Conservation (phyloP, 257 asterid species). For the Forsythia viridissima region DNA sequence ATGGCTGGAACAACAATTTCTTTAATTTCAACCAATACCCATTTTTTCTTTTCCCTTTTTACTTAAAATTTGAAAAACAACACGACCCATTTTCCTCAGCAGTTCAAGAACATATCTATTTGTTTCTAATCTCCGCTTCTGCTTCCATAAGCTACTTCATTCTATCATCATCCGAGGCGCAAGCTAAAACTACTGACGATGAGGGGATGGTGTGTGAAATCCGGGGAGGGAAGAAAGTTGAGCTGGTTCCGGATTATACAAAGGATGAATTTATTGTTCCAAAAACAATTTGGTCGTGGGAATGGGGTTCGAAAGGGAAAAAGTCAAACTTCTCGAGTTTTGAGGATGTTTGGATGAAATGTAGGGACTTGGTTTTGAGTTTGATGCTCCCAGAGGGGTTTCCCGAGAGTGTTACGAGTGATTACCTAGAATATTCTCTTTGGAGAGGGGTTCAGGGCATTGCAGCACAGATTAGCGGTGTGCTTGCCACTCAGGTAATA, state of each 20-base stretch:
- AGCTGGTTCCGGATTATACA: conserved; percentile 60
- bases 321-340: conserved; percentile 29
- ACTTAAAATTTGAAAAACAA: conserved; percentile 20
- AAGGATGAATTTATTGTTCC: conserved; percentile 72
- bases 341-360: conserved; percentile 61
- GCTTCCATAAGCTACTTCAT: conserved; percentile 41
- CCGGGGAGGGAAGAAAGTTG: conserved; percentile 72
- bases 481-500: conserved; percentile 92
- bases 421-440: conserved; percentile 89
- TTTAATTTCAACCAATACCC: conserved; percentile 38
- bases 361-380: conserved; percentile 48
- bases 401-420: conserved; percentile 90
- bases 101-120: conserved; percentile 26
- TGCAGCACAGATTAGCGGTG: conserved; percentile 94
- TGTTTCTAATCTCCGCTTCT: conserved; percentile 39
- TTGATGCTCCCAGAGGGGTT: conserved; percentile 90
- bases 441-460: conserved; percentile 99
- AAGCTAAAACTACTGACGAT: conserved; percentile 48
- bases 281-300: conserved; percentile 44
- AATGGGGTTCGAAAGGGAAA: conserved; percentile 38
- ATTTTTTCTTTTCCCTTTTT: conserved; percentile 33
- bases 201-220: conserved; percentile 59
- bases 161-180: conserved; percentile 49
- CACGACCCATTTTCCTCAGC: conserved; percentile 15
- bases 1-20: conserved; percentile 38